Percentiles rank a stretch among this genome's conserved stretches.
Evolutionary conservation across 2,329 filamentous ascomycete genomes (phyloP).

Genomic region (Keithomyces neogunnii): DNA sequence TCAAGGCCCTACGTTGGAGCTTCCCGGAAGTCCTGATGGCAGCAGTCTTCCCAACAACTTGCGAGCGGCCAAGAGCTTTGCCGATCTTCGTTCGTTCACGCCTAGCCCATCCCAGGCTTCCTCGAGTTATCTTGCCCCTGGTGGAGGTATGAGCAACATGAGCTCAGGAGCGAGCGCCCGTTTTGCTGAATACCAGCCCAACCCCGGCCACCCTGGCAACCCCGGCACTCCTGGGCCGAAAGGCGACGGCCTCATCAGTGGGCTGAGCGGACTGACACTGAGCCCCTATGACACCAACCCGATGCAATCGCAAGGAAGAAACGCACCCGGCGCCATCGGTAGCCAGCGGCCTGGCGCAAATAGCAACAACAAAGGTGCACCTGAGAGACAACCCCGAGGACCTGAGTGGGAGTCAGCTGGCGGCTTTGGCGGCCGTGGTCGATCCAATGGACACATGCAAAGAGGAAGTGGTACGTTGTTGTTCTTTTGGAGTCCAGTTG

Average conservation of each 20-base stretch:
- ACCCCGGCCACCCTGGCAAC: conserved; percentile 24
- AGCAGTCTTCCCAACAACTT: conserved; percentile 65
- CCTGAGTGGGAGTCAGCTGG: conserved; percentile 50
- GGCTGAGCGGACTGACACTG: conserved; percentile 42
- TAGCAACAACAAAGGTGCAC: conserved; percentile 34
- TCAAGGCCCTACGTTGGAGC: conserved; percentile 76
- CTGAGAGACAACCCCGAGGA: conserved; percentile 56
- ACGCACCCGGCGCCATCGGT: conserved; percentile 53
- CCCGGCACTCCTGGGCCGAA: conserved; percentile 30
- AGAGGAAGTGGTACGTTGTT: conserved; percentile 49
- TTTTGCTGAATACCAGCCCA: conserved; percentile 37
- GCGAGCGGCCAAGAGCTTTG: conserved; percentile 91
- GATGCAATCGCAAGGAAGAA: conserved; percentile 29
- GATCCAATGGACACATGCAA: conserved; percentile 52
- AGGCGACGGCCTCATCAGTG: conserved; percentile 35
- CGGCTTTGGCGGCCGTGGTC: conserved; percentile 45
- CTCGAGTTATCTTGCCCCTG: conserved; percentile 59
- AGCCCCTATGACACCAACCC: conserved; percentile 40
- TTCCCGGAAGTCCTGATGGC: conserved; percentile 68
- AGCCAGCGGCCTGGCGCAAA: conserved; percentile 52
- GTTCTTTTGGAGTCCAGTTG: neutral
- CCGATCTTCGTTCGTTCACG: conserved; percentile 88
- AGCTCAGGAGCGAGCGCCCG: conserved; percentile 27
- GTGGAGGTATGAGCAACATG: conserved; percentile 47
- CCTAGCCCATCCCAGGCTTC: conserved; percentile 82